Base-by-base conservation (phyloP, 805 yeast genomes). In the Cyberlindnera mycetangii region DNA sequence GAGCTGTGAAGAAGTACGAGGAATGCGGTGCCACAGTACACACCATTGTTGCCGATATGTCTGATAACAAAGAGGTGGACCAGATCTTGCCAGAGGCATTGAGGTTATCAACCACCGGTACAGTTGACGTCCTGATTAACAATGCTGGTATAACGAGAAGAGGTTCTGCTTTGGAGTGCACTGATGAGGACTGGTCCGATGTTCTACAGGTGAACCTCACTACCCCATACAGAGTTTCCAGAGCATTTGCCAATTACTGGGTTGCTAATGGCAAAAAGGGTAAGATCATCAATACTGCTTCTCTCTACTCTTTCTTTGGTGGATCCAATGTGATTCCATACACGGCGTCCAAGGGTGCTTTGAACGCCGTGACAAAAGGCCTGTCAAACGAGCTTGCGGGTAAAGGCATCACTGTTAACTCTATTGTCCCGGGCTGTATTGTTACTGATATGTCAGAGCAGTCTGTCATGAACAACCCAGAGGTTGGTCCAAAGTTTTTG, bases 131-230 rank as follows among this genome's bases (percentile, higher is more conserved):
- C 15, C 78, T 85, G 54, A 89, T 89, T 41, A 93, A 93, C 59
- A 89, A 89, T 61, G 96, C 96, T 16, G 96, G 96, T 32, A 79
- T 86, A 27, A 79, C 88, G 7, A 83, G 89, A 87, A 71, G 78
- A 19, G 65, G 73, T 18, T 85, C 86, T 14, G 69, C 68, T 33
- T 67, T 66, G 5, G 56, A 54, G 4, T 68, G 44, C 7, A 32
- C 47, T 6, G 58, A 55, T 32, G 42, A 66, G 35, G 80, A 76
- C 49, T 89, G 93, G 90, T 68, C 74, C 58, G 76, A 75, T 45
- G 82, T 89, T 37, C 72, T 88, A 58, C 76, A 79, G 58, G 77
- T 85, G 38, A 93, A 89, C 62, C 69, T 89, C 49, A 81, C 83
- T 58, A 85, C 92, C 12, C 85, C 83, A 35, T 87, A 81, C 69